phyloP scores from a whole-genome alignment of 257 asterid species.

The Mentha longifolia region DNA sequence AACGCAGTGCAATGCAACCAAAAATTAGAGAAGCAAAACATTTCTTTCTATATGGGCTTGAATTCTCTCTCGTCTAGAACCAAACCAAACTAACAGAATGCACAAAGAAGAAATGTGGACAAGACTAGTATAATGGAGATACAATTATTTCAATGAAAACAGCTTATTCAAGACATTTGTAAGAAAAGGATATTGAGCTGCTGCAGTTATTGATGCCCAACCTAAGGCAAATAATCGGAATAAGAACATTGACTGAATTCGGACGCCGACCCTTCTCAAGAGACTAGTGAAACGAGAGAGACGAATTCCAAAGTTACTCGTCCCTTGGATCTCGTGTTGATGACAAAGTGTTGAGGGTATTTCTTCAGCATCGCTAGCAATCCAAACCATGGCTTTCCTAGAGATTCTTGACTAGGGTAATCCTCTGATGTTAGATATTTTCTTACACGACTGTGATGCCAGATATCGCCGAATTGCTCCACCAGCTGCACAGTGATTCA shows the following conservation, averaged over 20 bases:
- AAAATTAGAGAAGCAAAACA: too few relatives aligned
- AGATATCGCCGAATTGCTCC: constrained; percentile 67
- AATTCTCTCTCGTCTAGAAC: too few relatives aligned
- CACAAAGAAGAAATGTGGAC: too few relatives aligned
- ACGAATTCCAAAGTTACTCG: constrained; percentile 74
- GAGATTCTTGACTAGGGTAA: constrained; percentile 64
- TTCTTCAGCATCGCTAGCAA: constrained; percentile 81
- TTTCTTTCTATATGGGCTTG: too few relatives aligned
- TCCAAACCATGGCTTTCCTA: constrained; percentile 91
- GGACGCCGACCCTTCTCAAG: constrained; percentile 43
- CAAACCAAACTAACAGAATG: too few relatives aligned
- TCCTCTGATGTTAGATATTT: constrained; percentile 82
- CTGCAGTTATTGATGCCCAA: neutral
- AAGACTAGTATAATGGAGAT: too few relatives aligned
- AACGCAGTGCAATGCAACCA: too few relatives aligned
- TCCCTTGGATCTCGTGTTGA: constrained; percentile 91
- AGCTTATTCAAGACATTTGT: neutral
- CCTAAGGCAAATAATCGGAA: neutral
- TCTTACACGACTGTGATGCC: constrained; percentile 94
- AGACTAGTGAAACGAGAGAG: constrained; percentile 93
- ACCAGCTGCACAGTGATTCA: constrained; percentile 56
- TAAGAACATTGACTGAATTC: neutral
- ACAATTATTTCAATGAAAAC: too few relatives aligned
- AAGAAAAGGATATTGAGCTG: neutral
- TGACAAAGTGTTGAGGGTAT: constrained; percentile 89